Evolutionary conservation across 306 rosid genomes (phyloP), one percentile per base, ranked within the genome.

Genomic region (Cajanus cajan): DNA sequence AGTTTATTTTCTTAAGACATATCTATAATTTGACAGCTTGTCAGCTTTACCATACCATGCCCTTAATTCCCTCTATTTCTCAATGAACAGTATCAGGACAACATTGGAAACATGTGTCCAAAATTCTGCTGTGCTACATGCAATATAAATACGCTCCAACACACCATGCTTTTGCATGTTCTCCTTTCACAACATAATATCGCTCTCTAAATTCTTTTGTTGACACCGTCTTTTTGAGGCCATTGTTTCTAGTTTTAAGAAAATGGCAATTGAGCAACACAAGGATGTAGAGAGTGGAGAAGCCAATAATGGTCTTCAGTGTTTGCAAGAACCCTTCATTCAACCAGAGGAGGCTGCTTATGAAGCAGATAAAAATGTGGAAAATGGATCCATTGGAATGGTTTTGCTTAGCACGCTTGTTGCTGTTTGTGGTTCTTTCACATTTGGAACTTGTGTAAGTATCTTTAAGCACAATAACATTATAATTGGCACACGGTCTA

Each of bases 371-470:
- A 62, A 57, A 59, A 74, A 21, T 71, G 61, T 44, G 34, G 71
- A 54, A 71, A 74, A 76, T 73, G 93, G 89, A 54, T 86, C 97
- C 24, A 81, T 86, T 84, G 86, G 90, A 63, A 90, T 92, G 96
- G 96, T 92, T 75, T 75, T 92, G 61, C 77, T 94, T 4, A 85
- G 94, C 83, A 94, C 98, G 8, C 81, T 77, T 19, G 92, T 90
- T 81, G 90, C 92, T 28, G 96, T 91, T 81, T 89, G 91, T 84
- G 98, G 97, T 44, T 94, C 98, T 16, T 91, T 90, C 44, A 85
- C 90, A 33, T 94, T 94, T 73, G 98, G 98, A 87, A 88, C 91
- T 37, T 91, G 96, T 85, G 94, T 94, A 79, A 82, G 95, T 83
- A 78, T 16, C 7, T 34, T 66, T 24, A 31, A 39, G 34, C 33